phyloP scores from a whole-genome alignment of 1,139 yeast genomes.

The Saccharomyces hybrid region DNA sequence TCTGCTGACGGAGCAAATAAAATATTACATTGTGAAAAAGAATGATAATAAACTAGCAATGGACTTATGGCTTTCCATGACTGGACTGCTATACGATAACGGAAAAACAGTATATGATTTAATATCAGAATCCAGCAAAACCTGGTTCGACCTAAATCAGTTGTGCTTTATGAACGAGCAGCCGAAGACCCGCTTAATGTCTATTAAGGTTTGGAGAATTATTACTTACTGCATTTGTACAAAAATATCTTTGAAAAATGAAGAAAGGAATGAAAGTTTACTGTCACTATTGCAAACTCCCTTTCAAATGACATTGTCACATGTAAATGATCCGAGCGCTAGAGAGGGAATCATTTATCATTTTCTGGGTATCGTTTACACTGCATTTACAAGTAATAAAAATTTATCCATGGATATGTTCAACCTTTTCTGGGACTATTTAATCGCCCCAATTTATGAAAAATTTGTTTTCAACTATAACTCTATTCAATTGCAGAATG shows the following conservation, averaged over 20 bases:
- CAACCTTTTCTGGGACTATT: conserved; percentile 12
- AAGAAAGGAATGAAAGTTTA: conserved; percentile 3
- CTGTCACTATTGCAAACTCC: conserved; percentile 14
- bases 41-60: conserved; percentile 23
- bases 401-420: conserved; percentile 2
- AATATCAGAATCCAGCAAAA: conserved; percentile 5
- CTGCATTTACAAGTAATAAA: conserved; percentile 5
- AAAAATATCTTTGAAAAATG: conserved; percentile 5
- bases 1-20: conserved; percentile 15
- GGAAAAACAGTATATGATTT: conserved; percentile 8
- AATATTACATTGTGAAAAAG: conserved; percentile 12
- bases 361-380: conserved; percentile 14
- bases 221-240: conserved; percentile 18
- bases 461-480: conserved; percentile 3
- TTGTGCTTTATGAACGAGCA: conserved; percentile 12
- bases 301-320: conserved; percentile 7
- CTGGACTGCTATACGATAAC: conserved; percentile 23
- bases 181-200: conserved; percentile 11
- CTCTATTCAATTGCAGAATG: conserved; percentile 5
- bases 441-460: conserved; percentile 13
- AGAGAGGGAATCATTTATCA: conserved; percentile 6
- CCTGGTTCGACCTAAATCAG: conserved; percentile 22
- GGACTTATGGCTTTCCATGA: conserved; percentile 28
- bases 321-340: conserved; percentile 2
- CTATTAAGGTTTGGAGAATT: conserved; percentile 28